Evolutionary conservation across 345 rosid species (phyloP).

Genomic region (Sisymbrium altissimum): DNA sequence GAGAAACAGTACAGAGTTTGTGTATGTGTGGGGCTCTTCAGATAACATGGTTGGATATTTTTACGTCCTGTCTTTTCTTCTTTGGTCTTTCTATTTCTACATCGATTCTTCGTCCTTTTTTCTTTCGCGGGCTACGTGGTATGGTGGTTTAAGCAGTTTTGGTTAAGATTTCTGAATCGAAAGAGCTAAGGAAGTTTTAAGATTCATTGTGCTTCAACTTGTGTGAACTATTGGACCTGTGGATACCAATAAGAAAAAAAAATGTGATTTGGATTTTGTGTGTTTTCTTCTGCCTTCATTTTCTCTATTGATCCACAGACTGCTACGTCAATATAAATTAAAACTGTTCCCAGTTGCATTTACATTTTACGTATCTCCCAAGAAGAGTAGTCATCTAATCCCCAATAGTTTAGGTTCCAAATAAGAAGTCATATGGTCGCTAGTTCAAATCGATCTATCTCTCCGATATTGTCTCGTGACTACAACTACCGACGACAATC

Average conservation of each 20-base stretch:
- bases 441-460: neutral
- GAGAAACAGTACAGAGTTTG: slow-evolving; percentile 23
- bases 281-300: neutral
- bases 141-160: slow-evolving; percentile 34
- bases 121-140: slow-evolving; percentile 17
- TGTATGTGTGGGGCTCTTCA: slow-evolving; percentile 21
- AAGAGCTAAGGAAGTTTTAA: neutral
- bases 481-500: neutral
- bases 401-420: neutral
- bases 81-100: neutral
- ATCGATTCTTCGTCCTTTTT: slow-evolving; percentile 11
- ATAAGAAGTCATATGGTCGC: neutral
- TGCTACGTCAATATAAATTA: neutral
- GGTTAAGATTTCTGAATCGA: slow-evolving; percentile 12
- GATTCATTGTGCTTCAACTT: slow-evolving; percentile 4
- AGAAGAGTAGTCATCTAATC: neutral
- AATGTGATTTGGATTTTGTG: slow-evolving; percentile 7
- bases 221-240: slow-evolving; percentile 18
- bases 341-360: neutral
- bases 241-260: slow-evolving; percentile 25
- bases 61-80: neutral
- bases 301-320: neutral
- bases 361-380: neutral
- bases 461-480: neutral
- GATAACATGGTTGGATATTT: slow-evolving; percentile 4